A percentile compares a stretch with the other conserved stretches of the same genome.
Conservation (phyloP, 352 stramenopile genomes). For the Phytophthora multivora region DNA sequence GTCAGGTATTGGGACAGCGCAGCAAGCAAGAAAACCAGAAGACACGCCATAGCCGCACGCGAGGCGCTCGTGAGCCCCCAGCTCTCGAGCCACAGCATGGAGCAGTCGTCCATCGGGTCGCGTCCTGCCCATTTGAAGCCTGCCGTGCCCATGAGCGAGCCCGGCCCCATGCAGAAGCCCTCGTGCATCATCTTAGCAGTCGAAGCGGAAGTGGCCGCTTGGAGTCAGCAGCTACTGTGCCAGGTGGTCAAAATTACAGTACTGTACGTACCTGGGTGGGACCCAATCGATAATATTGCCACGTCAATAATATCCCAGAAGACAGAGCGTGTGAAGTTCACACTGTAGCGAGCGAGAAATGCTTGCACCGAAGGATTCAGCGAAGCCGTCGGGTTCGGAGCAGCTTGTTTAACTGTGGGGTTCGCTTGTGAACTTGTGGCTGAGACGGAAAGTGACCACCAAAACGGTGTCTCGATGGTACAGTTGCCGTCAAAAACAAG, state of each 20-base stretch:
- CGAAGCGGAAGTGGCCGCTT: background rate
- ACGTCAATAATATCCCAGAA: no score
- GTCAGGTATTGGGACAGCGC: constrained; percentile 66
- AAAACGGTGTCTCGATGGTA: background rate
- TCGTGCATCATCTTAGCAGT: constrained; percentile 7
- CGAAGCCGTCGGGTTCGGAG: no score
- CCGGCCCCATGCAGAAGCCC: constrained; percentile 63
- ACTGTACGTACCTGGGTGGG: no score
- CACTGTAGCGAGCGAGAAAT: no score
- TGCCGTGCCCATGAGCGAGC: constrained; percentile 65
- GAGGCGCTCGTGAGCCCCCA: constrained; percentile 60
- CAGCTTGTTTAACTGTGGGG: no score
- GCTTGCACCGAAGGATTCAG: no score
- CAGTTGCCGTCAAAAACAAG: background rate
- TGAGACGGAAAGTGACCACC: background rate
- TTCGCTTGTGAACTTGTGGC: no score
- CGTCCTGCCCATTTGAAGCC: constrained; percentile 58
- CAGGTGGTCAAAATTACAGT: background rate
- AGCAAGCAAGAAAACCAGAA: constrained; percentile 59
- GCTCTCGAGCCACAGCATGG: constrained; percentile 62
- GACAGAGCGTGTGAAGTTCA: no score
- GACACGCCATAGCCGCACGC: constrained; percentile 45
- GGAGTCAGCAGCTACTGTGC: background rate
- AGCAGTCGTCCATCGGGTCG: constrained; percentile 56
- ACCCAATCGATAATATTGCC: no score